These are phyloP conservation scores for Sarcomyxa edulis DNA, from an alignment of 768 basidiomycete species.

Conservation along the genomic window DNA sequence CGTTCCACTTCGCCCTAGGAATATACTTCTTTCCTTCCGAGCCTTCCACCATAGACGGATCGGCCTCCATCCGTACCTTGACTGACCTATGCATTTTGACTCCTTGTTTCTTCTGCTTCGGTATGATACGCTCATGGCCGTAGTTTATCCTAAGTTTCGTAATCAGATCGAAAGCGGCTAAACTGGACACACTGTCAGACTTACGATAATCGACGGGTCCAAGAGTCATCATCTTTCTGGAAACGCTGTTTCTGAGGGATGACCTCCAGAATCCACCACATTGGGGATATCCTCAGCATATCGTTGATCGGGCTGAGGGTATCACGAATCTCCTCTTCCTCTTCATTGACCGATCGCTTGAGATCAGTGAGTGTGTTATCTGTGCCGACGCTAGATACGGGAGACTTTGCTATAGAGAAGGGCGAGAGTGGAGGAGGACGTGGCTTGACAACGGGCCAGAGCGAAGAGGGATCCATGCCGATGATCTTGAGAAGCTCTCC, in stretches of 20 bases:
- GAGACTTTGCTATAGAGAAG: constrained; percentile 18
- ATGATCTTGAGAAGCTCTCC: constrained; percentile 36
- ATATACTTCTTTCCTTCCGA: constrained; percentile 26
- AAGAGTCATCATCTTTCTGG: constrained; percentile 35
- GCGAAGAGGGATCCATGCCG: constrained; percentile 39
- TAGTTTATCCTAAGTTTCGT: constrained; percentile 23
- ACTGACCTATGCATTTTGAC: constrained; percentile 46
- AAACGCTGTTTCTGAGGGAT: constrained; percentile 34
- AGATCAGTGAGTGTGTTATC: constrained; percentile 10
- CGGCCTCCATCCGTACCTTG: constrained; percentile 49
- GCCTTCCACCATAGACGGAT: constrained; percentile 25
- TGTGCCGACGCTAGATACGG: constrained; percentile 12
- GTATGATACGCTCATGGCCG: constrained; percentile 34
- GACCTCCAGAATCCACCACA: constrained; percentile 68
- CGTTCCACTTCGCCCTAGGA: constrained; percentile 31
- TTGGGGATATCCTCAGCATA: constrained; percentile 38
- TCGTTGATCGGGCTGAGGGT: constrained; percentile 48
- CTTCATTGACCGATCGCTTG: constrained; percentile 38
- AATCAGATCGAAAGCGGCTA: background rate
- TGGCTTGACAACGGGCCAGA: constrained; percentile 37
- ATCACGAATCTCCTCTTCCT: constrained; percentile 58
- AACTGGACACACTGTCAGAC: constrained; percentile 14
- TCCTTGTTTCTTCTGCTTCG: constrained; percentile 28
- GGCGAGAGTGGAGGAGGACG: constrained; percentile 33
- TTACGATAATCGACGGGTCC: constrained; percentile 31